Conservation (phyloP, 208 protist genomes). For the Leishmania arabica region DNA sequence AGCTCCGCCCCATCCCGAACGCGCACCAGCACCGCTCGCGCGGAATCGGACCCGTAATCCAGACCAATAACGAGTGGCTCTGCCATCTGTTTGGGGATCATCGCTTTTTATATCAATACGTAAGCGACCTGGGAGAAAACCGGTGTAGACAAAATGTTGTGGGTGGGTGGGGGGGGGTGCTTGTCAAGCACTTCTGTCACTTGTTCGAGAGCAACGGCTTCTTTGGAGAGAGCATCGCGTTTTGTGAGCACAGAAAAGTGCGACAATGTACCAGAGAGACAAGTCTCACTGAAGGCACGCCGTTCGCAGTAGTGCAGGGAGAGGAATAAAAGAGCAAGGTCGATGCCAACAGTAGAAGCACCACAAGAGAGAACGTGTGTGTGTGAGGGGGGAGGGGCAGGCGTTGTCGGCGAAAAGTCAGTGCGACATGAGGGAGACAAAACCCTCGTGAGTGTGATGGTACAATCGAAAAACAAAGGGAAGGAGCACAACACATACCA, state of each 20-base stretch:
- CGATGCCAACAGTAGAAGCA: not conserved
- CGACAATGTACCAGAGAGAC: not conserved
- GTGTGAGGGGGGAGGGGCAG: not conserved
- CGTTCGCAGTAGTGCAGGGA: not conserved
- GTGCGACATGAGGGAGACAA: not conserved
- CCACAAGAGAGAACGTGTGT: not conserved
- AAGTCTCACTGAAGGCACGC: not conserved
- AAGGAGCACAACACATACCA: not conserved
- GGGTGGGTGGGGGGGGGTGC: not conserved
- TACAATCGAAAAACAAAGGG: not conserved
- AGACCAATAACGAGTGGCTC: constrained; percentile 49
- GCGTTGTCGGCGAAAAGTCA: not conserved
- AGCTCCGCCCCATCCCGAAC: constrained; percentile 46
- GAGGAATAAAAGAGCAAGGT: not conserved
- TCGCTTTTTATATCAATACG: not conserved
- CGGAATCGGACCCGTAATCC: constrained; percentile 61
- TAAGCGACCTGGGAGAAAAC: not conserved
- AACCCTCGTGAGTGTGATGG: not conserved
- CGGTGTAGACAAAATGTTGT: not conserved
- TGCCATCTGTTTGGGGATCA: not conserved
- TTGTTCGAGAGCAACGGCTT: not conserved
- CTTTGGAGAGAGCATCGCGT: not conserved
- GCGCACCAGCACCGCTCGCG: constrained; percentile 49
- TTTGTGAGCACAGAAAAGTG: not conserved
- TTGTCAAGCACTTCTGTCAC: not conserved